Base-by-base conservation (phyloP, 139 green algal genomes). In the Picochlorum costavermella region DNA sequence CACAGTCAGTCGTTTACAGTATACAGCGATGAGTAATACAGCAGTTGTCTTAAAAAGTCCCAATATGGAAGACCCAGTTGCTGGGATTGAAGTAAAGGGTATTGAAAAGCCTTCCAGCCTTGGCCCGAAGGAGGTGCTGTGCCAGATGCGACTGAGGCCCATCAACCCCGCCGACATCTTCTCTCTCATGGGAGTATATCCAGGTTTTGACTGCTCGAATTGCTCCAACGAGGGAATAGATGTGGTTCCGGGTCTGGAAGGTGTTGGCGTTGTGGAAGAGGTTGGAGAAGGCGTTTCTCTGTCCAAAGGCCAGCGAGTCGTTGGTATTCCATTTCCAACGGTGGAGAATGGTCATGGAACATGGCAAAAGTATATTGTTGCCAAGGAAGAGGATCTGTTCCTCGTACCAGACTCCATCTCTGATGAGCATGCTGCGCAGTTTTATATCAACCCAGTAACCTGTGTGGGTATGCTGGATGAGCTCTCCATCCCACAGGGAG, bases 111-210 rank as follows among this genome's bases (percentile, higher is more conserved):
- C 40, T 23, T 44, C 60, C 28, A n/a, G 0, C 17, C 60, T 44
- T 28, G 60, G 60, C 13, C n/a, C 60, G 10, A 25, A 45, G 1
- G 31, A 66, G 12, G 69, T 64, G 8, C 56, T 73, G 2, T 23
- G 76, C 1, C 61, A 36, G 16, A 60, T 80, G 20, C 56, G 5
- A 5, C 10, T 31, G 14, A 58, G 73, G 5, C 76, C 74, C 0
- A 50, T 83, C 10, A 76, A 83, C 56, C 69, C 75, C 6, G 64
- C 70, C 0, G 76, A 83, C 45, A 59, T 73, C 5, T 83, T 82
- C 29, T 64, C 13, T n/a, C 45, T 70, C n/a, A 61, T 59, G 65
- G 63, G 65, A 8, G 63, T 80, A 1, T 83, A 84, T 50, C 77
- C 77, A 5, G 75, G 75, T 30, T 83, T 75, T 45, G 36, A 36